Conservation (phyloP, 345 rosid genomes). For the Linum tenue region DNA sequence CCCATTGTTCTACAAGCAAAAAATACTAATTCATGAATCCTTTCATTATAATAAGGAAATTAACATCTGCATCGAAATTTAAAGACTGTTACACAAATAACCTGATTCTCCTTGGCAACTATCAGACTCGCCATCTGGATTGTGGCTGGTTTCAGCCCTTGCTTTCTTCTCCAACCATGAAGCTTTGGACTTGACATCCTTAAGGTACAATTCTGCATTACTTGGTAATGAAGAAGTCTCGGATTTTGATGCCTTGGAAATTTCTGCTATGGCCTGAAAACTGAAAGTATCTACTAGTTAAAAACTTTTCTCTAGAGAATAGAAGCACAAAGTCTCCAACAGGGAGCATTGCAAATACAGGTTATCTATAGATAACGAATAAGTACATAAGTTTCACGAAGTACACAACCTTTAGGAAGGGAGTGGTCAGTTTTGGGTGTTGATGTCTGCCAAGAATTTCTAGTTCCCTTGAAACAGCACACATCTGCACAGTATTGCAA, state of each 20-base stretch:
- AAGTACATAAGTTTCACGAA: not conserved
- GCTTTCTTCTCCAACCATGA: slow-evolving; percentile 23
- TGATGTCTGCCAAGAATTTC: slow-evolving; percentile 90
- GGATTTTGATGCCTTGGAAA: slow-evolving; percentile 59
- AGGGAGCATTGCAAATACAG: not conserved
- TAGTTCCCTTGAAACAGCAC: slow-evolving; percentile 62
- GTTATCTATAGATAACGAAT: not conserved
- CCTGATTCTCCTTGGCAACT: slow-evolving; percentile 23
- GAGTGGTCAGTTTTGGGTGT: slow-evolving; percentile 74
- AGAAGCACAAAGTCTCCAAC: not conserved
- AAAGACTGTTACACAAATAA: slow-evolving; percentile 7
- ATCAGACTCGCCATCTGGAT: slow-evolving; percentile 16
- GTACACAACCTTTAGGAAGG: slow-evolving; percentile 80
- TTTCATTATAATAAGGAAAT: not conserved
- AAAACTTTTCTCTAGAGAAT: not conserved
- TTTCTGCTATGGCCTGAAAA: slow-evolving; percentile 71
- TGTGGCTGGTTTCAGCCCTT: slow-evolving; percentile 17
- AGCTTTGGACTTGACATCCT: slow-evolving; percentile 39
- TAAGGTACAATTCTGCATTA: slow-evolving; percentile 38
- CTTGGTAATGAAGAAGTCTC: slow-evolving; percentile 56
- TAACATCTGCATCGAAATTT: not conserved
- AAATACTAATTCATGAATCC: not conserved
- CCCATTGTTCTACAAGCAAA: slow-evolving; percentile 53
- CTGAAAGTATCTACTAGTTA: slow-evolving; percentile 10
- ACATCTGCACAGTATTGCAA: slow-evolving; percentile 51